Conservation (phyloP, 768 basidiomycete species). For the Termitomyces heimii region DNA sequence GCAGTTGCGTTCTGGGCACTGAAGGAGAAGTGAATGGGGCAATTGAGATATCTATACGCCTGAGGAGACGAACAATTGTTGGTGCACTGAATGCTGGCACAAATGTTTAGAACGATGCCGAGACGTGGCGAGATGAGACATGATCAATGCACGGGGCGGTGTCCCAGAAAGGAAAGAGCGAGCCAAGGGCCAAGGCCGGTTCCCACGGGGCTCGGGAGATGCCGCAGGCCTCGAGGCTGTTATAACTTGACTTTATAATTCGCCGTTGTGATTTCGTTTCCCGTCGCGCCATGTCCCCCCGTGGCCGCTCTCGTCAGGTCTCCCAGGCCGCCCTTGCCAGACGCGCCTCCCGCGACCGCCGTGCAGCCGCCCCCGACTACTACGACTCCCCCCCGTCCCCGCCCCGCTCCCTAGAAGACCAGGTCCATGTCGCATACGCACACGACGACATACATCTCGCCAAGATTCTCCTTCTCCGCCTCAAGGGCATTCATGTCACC, state of each 20-base stretch:
- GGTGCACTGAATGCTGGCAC: neutral
- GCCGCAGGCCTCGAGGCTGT: slow-evolving; percentile 15
- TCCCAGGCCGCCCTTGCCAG: slow-evolving; percentile 37
- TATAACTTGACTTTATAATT: slow-evolving; percentile 10
- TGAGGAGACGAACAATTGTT: no score
- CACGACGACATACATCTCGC: slow-evolving; percentile 63
- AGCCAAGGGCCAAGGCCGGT: neutral
- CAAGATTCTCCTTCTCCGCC: slow-evolving; percentile 54
- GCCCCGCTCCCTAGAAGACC: slow-evolving; percentile 51
- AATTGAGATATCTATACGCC: neutral
- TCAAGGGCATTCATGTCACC: slow-evolving; percentile 57
- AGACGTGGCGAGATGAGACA: neutral
- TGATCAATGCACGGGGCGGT: neutral
- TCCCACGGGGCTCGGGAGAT: neutral
- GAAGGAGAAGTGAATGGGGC: neutral
- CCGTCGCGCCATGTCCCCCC: slow-evolving; percentile 6
- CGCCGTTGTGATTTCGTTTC: slow-evolving; percentile 3
- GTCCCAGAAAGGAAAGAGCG: neutral
- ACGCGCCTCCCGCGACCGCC: slow-evolving; percentile 36
- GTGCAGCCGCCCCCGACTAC: slow-evolving; percentile 29
- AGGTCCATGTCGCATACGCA: slow-evolving; percentile 62
- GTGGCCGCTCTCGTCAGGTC: slow-evolving; percentile 26
- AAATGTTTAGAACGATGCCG: neutral
- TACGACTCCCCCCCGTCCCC: slow-evolving; percentile 40
- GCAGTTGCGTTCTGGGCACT: no score